phyloP scores from a whole-genome alignment of 2,329 filamentous ascomycete genomes.

The Trichophyton simii region DNA sequence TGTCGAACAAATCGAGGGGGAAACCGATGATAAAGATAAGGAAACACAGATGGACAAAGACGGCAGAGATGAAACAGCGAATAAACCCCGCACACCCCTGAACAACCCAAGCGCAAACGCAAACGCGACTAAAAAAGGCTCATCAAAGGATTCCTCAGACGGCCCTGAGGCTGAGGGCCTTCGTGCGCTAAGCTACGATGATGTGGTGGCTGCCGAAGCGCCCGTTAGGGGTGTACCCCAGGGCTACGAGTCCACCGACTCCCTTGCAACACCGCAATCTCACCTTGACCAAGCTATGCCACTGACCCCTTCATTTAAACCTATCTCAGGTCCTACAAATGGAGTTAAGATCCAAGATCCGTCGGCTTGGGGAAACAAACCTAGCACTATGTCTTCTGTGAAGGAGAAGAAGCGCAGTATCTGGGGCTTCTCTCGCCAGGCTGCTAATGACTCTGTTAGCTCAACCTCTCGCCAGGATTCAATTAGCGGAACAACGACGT shows the following conservation, averaged over 20 bases:
- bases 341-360: conserved; percentile 71
- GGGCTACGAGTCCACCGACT: conserved; percentile 22
- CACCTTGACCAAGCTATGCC: conserved; percentile 22
- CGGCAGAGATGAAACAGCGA: conserved; percentile 7
- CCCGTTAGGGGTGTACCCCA: conserved; percentile 38
- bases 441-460: conserved; percentile 50
- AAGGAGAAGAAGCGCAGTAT: conserved; percentile 72
- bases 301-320: conserved; percentile 31
- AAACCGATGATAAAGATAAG: conserved; percentile 20
- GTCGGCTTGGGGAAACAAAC: conserved; percentile 73
- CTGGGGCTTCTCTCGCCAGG: conserved; percentile 53
- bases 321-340: conserved; percentile 79
- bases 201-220: conserved; percentile 45
- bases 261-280: conserved; percentile 14
- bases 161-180: conserved; percentile 27
- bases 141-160: conserved; percentile 14
- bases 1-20: conserved; percentile 61
- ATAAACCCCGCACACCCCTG: conserved; percentile 1
- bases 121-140: conserved; percentile 22
- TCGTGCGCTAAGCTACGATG: conserved; percentile 43
- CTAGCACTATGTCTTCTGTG: conserved; percentile 37
- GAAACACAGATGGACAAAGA: conserved; percentile 18
- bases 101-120: conserved; percentile 5
- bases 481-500: background rate
- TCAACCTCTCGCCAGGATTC: conserved; percentile 22